Evolutionary conservation across 179 eudicot genomes (phyloP).

Genomic region (Spinacia oleracea): DNA sequence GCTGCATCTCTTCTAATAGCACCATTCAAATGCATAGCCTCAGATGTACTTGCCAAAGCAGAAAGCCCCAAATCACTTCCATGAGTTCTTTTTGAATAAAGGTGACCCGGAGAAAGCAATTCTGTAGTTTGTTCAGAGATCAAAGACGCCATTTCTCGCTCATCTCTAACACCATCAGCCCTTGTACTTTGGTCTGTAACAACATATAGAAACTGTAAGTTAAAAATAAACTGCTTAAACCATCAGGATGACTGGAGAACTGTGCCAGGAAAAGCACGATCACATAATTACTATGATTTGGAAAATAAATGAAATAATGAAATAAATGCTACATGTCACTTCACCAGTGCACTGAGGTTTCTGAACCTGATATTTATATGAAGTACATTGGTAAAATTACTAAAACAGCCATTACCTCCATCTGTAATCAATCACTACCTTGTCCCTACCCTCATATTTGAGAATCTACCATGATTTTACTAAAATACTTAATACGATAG

Average conservation of each 20-base stretch:
- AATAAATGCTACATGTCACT: not conserved
- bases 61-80: constrained; percentile 35
- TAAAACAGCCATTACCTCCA: not conserved
- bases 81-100: constrained; percentile 33
- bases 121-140: constrained; percentile 41
- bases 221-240: constrained; percentile 10
- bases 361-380: not conserved
- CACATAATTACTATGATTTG: not conserved
- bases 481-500: not conserved
- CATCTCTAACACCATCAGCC: constrained; percentile 30
- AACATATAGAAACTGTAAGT: constrained; percentile 21
- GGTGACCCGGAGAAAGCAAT: constrained; percentile 27
- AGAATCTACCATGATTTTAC: not conserved
- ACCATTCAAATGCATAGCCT: constrained; percentile 43
- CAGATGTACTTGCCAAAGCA: constrained; percentile 35
- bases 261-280: not conserved
- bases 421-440: not conserved
- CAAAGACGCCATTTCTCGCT: constrained; percentile 52
- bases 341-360: not conserved
- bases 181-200: constrained; percentile 38
- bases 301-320: not conserved
- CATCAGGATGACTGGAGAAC: not conserved
- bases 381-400: not conserved
- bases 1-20: constrained; percentile 36
- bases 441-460: not conserved